phyloP scores from a whole-genome alignment of 129 eudicot genomes.

The Chrysanthemum lavandulifolium region DNA sequence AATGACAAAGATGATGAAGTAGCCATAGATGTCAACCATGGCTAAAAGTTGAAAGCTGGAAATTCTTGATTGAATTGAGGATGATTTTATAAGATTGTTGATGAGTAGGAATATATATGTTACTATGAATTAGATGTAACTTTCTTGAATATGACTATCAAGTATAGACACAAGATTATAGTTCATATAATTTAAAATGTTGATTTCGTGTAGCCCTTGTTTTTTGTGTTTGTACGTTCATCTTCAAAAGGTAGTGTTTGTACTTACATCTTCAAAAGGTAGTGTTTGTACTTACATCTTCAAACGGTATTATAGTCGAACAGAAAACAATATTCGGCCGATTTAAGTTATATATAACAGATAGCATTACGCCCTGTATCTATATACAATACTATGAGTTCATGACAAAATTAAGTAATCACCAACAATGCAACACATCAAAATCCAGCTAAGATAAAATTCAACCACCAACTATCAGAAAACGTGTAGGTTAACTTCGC shows the following conservation, averaged over 20 bases:
- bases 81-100: background rate
- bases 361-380: too few relatives aligned
- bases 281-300: background rate
- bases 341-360: background rate
- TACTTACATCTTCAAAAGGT: background rate
- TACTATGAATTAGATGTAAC: background rate
- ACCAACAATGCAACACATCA: background rate
- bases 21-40: constrained; percentile 44
- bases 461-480: too few relatives aligned
- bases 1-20: constrained; percentile 36
- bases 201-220: background rate
- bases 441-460: too few relatives aligned
- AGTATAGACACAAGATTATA: constrained; percentile 6
- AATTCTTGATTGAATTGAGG: constrained; percentile 3
- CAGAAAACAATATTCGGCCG: background rate
- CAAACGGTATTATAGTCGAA: background rate
- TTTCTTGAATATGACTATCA: background rate
- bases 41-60: background rate
- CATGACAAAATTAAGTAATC: background rate
- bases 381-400: too few relatives aligned
- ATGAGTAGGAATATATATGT: too few relatives aligned
- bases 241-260: background rate
- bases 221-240: background rate
- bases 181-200: background rate
- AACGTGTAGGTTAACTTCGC: too few relatives aligned